Evolutionary conservation across 176 grass and related monocot species (phyloP).

Genomic region (Thalia dealbata): DNA sequence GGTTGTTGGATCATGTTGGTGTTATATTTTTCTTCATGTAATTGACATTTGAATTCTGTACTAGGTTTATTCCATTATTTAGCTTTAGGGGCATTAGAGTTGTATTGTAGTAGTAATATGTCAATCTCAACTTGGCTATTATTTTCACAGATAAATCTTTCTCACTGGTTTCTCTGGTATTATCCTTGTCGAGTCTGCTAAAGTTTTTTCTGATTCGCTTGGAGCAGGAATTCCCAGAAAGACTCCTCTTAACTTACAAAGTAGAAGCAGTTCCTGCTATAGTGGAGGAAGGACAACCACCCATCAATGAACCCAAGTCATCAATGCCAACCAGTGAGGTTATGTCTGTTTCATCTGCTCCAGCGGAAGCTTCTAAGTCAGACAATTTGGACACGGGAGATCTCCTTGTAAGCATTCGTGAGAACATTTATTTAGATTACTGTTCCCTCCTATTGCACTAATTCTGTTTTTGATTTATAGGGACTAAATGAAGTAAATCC

Average conservation of each 20-base stretch:
- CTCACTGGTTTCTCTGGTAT: neutral
- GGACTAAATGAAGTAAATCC: constrained; percentile 64
- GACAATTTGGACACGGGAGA: constrained; percentile 40
- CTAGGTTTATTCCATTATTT: too few species aligned
- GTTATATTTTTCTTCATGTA: too few species aligned
- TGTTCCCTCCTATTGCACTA: neutral
- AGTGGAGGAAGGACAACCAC: constrained; percentile 39
- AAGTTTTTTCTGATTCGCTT: constrained; percentile 29
- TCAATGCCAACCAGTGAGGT: constrained; percentile 33
- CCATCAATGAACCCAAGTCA: constrained; percentile 39
- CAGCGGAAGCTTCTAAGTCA: constrained; percentile 23
- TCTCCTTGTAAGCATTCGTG: constrained; percentile 58
- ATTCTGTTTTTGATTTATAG: constrained; percentile 28
- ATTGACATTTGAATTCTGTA: too few species aligned
- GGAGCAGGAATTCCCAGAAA: constrained; percentile 78
- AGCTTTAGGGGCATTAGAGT: too few species aligned
- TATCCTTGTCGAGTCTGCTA: neutral
- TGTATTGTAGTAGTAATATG: too few species aligned
- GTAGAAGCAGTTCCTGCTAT: constrained; percentile 37
- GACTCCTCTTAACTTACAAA: constrained; percentile 93
- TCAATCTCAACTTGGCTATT: neutral
- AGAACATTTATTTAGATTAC: constrained; percentile 16
- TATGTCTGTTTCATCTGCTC: constrained; percentile 21
- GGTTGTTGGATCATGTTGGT: neutral
- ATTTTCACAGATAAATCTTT: neutral